Conservation (phyloP, 2,329 filamentous ascomycete genomes). For the Coniochaeta hoffmannii region DNA sequence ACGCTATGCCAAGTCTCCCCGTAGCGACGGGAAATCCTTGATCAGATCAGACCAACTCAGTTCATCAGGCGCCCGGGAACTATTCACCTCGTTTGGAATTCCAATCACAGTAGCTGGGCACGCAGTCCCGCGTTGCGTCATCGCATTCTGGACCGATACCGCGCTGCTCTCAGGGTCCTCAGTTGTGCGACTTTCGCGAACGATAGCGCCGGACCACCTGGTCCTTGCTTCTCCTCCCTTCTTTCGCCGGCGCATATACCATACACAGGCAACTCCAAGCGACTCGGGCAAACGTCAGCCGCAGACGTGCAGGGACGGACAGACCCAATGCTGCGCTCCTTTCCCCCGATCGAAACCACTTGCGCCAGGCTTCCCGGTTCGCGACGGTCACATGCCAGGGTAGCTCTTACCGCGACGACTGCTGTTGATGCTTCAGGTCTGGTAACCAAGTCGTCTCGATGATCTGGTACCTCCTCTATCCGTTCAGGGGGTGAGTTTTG, state of each 20-base stretch:
- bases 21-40: background rate
- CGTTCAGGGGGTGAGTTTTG: constrained; percentile 63
- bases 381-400: background rate
- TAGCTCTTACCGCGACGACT: background rate
- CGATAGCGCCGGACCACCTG: background rate
- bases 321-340: background rate
- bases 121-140: background rate
- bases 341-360: background rate
- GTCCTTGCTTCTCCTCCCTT: background rate
- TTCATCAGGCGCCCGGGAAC: background rate
- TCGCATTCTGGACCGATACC: no score
- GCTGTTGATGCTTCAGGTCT: background rate
- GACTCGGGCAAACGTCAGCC: background rate
- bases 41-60: background rate
- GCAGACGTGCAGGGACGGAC: background rate
- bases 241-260: background rate
- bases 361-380: background rate
- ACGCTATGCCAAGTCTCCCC: background rate
- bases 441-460: constrained; percentile 29
- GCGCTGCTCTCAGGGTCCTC: no score
- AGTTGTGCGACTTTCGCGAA: background rate
- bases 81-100: background rate
- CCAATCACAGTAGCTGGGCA: no score
- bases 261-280: background rate
- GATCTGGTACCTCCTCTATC: constrained; percentile 75